Conservation (phyloP, 257 asterid species). For the Leonotis leonurus region DNA sequence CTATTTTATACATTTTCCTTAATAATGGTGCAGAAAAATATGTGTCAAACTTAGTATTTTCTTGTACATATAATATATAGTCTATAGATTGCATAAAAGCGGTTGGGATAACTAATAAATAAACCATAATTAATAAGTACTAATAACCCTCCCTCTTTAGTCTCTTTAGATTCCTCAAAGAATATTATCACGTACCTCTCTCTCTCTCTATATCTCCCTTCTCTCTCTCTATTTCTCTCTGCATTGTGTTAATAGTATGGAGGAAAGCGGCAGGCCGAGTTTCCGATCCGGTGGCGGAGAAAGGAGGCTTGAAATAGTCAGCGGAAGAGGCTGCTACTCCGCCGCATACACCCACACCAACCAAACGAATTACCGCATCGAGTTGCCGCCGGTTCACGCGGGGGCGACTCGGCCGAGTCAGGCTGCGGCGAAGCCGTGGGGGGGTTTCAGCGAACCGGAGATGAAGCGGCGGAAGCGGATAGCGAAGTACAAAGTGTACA, state of each 20-base stretch:
- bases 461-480: slow-evolving; percentile 69
- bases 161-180: slow-evolving; percentile 5
- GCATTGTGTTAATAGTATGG: slow-evolving; percentile 17
- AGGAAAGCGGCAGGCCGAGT: slow-evolving; percentile 42
- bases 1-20: too few relatives aligned
- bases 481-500: slow-evolving; percentile 64
- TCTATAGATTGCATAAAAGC: not conserved
- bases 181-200: slow-evolving; percentile 17
- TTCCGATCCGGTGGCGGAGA: slow-evolving; percentile 42
- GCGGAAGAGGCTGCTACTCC: slow-evolving; percentile 24
- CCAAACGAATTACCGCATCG: slow-evolving; percentile 13
- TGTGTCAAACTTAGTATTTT: too few relatives aligned
- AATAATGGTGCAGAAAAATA: too few relatives aligned
- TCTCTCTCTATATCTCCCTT: slow-evolving; percentile 16
- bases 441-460: slow-evolving; percentile 64
- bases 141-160: slow-evolving; percentile 2
- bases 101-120: not conserved
- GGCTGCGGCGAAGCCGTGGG: slow-evolving; percentile 49
- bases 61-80: not conserved
- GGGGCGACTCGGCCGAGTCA: slow-evolving; percentile 18
- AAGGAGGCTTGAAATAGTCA: slow-evolving; percentile 45
- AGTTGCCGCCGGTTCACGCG: slow-evolving; percentile 14
- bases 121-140: slow-evolving; percentile 13
- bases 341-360: not conserved
- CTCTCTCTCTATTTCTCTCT: slow-evolving; percentile 5